A percentile compares a stretch with the other conserved stretches of the same genome.
phyloP scores from a whole-genome alignment of 1,139 yeast species.

The Pichiaceae sp. region DNA sequence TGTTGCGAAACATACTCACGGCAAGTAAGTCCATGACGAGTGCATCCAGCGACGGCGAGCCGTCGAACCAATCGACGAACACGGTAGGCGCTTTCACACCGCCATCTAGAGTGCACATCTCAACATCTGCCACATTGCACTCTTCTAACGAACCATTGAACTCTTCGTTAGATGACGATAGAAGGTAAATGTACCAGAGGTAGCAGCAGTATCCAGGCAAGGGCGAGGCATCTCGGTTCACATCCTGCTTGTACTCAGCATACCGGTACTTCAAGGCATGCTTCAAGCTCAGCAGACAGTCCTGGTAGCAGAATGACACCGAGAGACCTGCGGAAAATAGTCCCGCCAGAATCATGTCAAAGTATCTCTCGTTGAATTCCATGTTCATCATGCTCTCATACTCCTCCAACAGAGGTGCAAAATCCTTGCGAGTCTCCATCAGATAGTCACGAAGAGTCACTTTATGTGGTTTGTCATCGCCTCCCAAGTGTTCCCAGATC shows the following conservation, averaged over 20 bases:
- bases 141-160: slow-evolving; percentile 37
- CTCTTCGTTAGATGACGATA: slow-evolving; percentile 41
- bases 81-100: slow-evolving; percentile 26
- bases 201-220: slow-evolving; percentile 29
- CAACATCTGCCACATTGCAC: slow-evolving; percentile 32
- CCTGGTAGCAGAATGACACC: slow-evolving; percentile 50
- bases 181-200: slow-evolving; percentile 45
- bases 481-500: slow-evolving; percentile 11
- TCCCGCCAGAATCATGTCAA: slow-evolving; percentile 48
- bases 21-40: slow-evolving; percentile 37
- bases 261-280: slow-evolving; percentile 41
- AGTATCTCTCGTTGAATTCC: slow-evolving; percentile 35
- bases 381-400: slow-evolving; percentile 40
- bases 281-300: slow-evolving; percentile 45
- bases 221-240: not conserved
- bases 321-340: slow-evolving; percentile 56
- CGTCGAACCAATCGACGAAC: slow-evolving; percentile 34
- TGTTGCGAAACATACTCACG: slow-evolving; percentile 41
- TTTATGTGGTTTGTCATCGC: not conserved
- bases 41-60: slow-evolving; percentile 4
- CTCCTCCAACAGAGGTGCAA: slow-evolving; percentile 27
- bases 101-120: slow-evolving; percentile 34
- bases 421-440: slow-evolving; percentile 23
- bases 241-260: slow-evolving; percentile 22
- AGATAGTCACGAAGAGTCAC: slow-evolving; percentile 20